Conservation (phyloP, 768 basidiomycete species). For the Trametes sanguinea region DNA sequence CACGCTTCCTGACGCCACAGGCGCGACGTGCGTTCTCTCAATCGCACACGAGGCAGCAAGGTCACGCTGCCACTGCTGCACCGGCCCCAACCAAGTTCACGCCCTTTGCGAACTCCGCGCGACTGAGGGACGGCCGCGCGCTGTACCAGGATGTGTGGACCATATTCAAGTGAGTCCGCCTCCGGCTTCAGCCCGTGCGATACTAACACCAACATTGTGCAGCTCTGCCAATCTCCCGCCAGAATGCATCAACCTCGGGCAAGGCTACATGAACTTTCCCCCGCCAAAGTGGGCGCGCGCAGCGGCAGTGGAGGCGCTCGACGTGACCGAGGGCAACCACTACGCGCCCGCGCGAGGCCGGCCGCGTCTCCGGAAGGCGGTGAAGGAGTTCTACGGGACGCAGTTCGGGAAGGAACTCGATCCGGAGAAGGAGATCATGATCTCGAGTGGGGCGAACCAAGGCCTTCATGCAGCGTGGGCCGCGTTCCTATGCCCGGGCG, state of each 20-base stretch:
- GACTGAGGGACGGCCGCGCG: constrained; percentile 75
- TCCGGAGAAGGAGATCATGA: constrained; percentile 83
- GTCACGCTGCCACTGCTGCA: too few relatives aligned
- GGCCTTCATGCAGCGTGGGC: constrained; percentile 92
- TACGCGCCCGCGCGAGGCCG: constrained; percentile 91
- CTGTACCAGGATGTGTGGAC: constrained; percentile 86
- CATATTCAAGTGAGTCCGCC: constrained; percentile 66
- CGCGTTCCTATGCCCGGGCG: constrained; percentile 87
- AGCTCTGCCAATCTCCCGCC: constrained; percentile 85
- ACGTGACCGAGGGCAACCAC: constrained; percentile 66
- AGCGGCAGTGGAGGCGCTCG: constrained; percentile 70
- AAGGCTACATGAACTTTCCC: constrained; percentile 85
- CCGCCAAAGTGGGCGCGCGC: constrained; percentile 79
- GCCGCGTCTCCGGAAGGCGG: constrained; percentile 81
- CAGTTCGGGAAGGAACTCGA: constrained; percentile 69
- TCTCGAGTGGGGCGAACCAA: constrained; percentile 96
- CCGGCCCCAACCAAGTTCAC: too few relatives aligned
- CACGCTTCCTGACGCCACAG: too few relatives aligned
- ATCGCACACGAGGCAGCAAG: too few relatives aligned
- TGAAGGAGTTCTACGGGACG: constrained; percentile 76
- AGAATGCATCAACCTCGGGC: constrained; percentile 94
- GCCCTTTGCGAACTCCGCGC: constrained; percentile 30
- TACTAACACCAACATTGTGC: background rate
- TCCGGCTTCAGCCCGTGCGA: background rate
- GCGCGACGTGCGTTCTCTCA: too few relatives aligned